Evolutionary conservation across 306 rosid genomes (phyloP), one percentile per base, ranked within the genome.

Genomic region (Leucaena leucocephala): DNA sequence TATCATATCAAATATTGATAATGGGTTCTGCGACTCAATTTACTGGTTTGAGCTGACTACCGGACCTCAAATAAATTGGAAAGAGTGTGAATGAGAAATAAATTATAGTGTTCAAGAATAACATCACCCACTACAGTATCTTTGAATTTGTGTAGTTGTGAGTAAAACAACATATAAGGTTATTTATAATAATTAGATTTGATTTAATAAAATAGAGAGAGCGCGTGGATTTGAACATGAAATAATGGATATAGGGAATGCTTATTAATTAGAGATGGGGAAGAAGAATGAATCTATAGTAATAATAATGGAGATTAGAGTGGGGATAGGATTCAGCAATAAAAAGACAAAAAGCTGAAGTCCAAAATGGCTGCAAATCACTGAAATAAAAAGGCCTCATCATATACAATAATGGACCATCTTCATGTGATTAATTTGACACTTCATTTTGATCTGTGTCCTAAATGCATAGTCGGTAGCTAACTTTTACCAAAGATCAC

Each of bases 401-500:
- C 45, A 27, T 27, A 27, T 27, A 27, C 7, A 6, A 42, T 65
- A 72, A 36, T 81, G 50, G 73, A 72, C 48, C 63, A 58, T 69
- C 10, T 42, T 75, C 5, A 39, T 65, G 64, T 19, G 64, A 78
- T 33, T 68, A 68, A 71, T 8, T 9, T 19, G 57, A 71, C 49
- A 63, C 33, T 77, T 17, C 75, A 71, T 43, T 45, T n/a, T 36
- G 10, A 19, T 22, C 49, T 49, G 67, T 65, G 72, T 69, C 80
- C 69, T n/a, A 59, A 66, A 78, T 68, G 78, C 50, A 78, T 35
- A 81, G 88, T 81, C 90, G 90, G 92, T 77, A 82, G 81, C 90
- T 90, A 83, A 88, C 92, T 81, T 90, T 72, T 72, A 88, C 92
- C 86, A 83, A 86, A 86, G 17, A 82, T 80, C 80, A 79, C 77